Evolutionary conservation across 176 grass and related monocot species (phyloP).

Genomic region (Poa pratensis): DNA sequence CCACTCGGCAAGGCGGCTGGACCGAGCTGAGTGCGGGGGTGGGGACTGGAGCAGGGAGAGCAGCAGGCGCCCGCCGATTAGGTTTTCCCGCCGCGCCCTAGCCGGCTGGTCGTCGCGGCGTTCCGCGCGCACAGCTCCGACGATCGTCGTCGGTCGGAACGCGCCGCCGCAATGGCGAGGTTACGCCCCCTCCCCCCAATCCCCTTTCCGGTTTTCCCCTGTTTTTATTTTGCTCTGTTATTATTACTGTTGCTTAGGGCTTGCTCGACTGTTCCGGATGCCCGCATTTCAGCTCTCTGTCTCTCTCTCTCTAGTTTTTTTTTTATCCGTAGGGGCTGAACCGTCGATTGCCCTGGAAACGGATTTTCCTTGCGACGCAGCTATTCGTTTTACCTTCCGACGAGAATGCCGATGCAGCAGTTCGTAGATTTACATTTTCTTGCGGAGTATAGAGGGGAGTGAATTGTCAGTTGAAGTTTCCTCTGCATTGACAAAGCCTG

Average conservation of each 20-base stretch:
- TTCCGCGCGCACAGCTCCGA: not conserved
- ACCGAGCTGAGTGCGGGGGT: constrained; percentile 18
- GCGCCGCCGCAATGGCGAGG: constrained; percentile 28
- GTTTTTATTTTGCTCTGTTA: not conserved
- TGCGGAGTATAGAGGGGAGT: not conserved
- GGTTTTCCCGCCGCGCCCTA: not conserved
- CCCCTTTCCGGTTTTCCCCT: not conserved
- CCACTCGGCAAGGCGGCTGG: not conserved
- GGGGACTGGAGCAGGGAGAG: not conserved
- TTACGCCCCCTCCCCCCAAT: not conserved
- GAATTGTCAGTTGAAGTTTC: not conserved
- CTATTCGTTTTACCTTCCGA: not conserved
- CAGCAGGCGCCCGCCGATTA: not conserved
- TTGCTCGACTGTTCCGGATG: not conserved
- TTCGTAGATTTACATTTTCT: not conserved
- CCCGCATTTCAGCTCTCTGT: not conserved
- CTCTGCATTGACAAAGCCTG: not conserved
- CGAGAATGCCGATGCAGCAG: not conserved
- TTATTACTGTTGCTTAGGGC: constrained; percentile 14
- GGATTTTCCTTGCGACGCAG: not conserved
- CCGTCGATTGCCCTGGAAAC: not conserved
- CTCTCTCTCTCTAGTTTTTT: too few relatives aligned
- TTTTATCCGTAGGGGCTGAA: too few relatives aligned
- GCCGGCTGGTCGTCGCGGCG: not conserved
- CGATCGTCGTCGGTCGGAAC: not conserved